Evolutionary conservation across 306 rosid species (phyloP).

Genomic region (Prunus mira): DNA sequence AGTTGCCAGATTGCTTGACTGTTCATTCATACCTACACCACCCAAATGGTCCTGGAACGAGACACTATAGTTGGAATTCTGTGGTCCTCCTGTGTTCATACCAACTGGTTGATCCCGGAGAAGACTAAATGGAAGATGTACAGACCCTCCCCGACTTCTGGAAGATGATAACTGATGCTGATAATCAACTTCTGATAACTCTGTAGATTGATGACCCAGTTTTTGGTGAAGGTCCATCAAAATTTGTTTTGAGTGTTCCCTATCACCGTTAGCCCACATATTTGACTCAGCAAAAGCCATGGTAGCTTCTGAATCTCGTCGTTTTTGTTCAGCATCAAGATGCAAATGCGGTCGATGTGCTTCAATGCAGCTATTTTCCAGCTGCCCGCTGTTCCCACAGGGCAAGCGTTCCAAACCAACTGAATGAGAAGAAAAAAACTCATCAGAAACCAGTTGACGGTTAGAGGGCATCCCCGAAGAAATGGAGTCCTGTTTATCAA

Average conservation of each 20-base stretch:
- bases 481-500: slow-evolving; percentile 40
- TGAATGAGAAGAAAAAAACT: slow-evolving; percentile 38
- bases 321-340: slow-evolving; percentile 44
- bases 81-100: slow-evolving; percentile 37
- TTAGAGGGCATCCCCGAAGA: slow-evolving; percentile 28
- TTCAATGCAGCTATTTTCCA: slow-evolving; percentile 44
- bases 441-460: slow-evolving; percentile 40
- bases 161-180: slow-evolving; percentile 47
- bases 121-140: slow-evolving; percentile 45
- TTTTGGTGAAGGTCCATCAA: slow-evolving; percentile 49
- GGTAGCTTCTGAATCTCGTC: slow-evolving; percentile 39
- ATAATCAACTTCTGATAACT: slow-evolving; percentile 42
- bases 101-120: slow-evolving; percentile 47
- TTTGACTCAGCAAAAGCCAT: slow-evolving; percentile 33
- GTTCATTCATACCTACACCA: slow-evolving; percentile 38
- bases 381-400: slow-evolving; percentile 44
- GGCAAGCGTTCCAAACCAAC: slow-evolving; percentile 34
- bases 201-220: slow-evolving; percentile 37
- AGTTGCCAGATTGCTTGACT: slow-evolving; percentile 37
- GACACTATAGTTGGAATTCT: slow-evolving; percentile 35
- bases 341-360: slow-evolving; percentile 15
- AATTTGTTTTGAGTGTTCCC: slow-evolving; percentile 40
- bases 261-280: slow-evolving; percentile 40
- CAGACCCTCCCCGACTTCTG: slow-evolving; percentile 39
- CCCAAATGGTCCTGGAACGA: slow-evolving; percentile 47